Base-by-base conservation (phyloP, 2,329 filamentous ascomycete species). In the Neospermospora avenae region DNA sequence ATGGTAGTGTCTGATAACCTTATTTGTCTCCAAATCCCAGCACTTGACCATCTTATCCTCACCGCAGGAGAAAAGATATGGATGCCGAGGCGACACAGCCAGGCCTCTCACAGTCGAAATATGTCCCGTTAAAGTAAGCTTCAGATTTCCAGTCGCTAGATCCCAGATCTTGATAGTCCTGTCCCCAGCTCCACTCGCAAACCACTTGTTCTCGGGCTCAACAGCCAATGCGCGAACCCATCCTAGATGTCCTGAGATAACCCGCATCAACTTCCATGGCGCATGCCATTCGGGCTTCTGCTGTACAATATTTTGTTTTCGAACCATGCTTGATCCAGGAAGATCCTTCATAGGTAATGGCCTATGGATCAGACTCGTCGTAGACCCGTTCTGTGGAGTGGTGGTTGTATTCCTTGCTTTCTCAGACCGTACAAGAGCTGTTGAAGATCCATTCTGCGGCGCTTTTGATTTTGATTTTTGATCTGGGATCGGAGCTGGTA, bases 21-120 rank as follows among this genome's bases (percentile, higher is more conserved):
- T 97, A 79, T 99, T 99, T n/a, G 93, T 97, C 76, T 99, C 95
- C 66, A 99, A 78, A 78, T 99, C 95, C 95, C 95, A 99, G 77
- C 95, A 99, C 77, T 99, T 99, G 64, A 99, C 95, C 93, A 97
- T 97, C 80, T 99, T 99, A 75, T 99, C 95, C 76, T 99, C 95
- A 60, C 91, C 96, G 71, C 95, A 99, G 11, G 92, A 96, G 76
- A 99, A 99, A 10, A 99, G 83, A 72, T 99, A 99, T 0, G 95
- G 96, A 76, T 99, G 95, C 49, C 95, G 82, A 16, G 93, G 90
- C 20, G 91, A 96, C 7, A 99, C 91, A 0, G 93, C 95, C 51
- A 99, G 82, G 2, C 95, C 95, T 56, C 93, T 87, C 0, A 97
- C 93, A 4, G 91, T 96, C 52, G 91, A 96, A 70, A 96, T 97